Evolutionary conservation across 192 early-diverging fungal genomes (phyloP).

Genomic region (Entomortierella lignicola): DNA sequence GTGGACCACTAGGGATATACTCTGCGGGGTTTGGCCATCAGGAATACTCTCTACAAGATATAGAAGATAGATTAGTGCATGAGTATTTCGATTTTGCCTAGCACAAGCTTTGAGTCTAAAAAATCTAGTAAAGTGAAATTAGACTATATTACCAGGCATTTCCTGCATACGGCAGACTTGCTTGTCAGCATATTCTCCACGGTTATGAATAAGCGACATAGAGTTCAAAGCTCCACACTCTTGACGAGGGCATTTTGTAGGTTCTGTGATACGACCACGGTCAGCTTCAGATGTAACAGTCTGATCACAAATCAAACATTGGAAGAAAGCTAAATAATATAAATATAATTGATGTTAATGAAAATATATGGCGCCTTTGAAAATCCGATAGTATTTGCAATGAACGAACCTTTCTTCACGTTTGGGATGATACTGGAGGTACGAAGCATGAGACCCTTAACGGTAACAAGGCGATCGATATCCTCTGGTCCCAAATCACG

Average conservation of each 20-base stretch:
- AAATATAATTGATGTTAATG: slow-evolving; percentile 4
- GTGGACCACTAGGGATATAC: slow-evolving; percentile 89
- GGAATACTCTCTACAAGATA: slow-evolving; percentile 80
- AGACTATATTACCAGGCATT: slow-evolving; percentile 92
- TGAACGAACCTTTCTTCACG: slow-evolving; percentile 76
- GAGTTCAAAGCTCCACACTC: slow-evolving; percentile 84
- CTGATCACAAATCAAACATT: slow-evolving; percentile 91
- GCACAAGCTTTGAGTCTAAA: too few relatives aligned
- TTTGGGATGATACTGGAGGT: slow-evolving; percentile 94
- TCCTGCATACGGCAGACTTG: slow-evolving; percentile 95
- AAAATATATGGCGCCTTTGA: neutral
- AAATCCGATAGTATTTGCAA: too few relatives aligned
- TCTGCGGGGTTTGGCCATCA: slow-evolving; percentile 98
- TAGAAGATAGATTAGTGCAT: too few relatives aligned
- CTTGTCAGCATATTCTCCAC: slow-evolving; percentile 93
- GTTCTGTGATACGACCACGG: slow-evolving; percentile 90
- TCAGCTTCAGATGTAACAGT: slow-evolving; percentile 82
- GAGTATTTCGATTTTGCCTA: too few relatives aligned
- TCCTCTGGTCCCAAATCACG: slow-evolving; percentile 95
- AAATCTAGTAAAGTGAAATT: too few relatives aligned
- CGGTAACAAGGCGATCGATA: slow-evolving; percentile 95
- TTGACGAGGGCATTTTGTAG: slow-evolving; percentile 82
- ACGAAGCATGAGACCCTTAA: slow-evolving; percentile 95
- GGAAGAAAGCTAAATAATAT: slow-evolving; percentile 80
- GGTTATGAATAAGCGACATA: slow-evolving; percentile 93